These are phyloP conservation scores for Diaporthe sp. DNA, from an alignment of 2,329 filamentous ascomycete species.

Conservation along the genomic window DNA sequence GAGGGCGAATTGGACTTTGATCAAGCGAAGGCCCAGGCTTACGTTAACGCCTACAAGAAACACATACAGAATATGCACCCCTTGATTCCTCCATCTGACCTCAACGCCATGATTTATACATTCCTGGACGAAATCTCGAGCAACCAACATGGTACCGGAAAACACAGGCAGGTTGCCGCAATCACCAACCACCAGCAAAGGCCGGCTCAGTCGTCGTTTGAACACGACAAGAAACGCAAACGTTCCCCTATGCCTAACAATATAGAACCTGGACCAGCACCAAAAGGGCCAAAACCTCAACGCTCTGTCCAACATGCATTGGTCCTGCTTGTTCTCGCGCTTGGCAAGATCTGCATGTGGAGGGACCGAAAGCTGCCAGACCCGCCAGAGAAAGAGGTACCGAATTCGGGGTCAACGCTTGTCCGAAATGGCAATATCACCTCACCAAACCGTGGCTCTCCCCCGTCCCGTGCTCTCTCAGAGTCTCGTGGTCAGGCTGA, in stretches of 20 bases:
- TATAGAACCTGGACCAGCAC: constrained; percentile 41
- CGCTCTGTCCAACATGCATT: constrained; percentile 83
- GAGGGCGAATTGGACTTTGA: constrained; percentile 67
- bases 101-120: constrained; percentile 63
- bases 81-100: constrained; percentile 64
- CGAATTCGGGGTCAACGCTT: constrained; percentile 49
- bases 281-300: constrained; percentile 62
- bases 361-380: constrained; percentile 64
- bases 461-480: constrained; percentile 56
- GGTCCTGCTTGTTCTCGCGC: constrained; percentile 82
- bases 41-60: constrained; percentile 67
- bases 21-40: constrained; percentile 59
- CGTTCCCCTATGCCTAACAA: constrained; percentile 58
- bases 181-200: constrained; percentile 30
- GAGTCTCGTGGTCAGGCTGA: constrained; percentile 55
- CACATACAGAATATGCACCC: constrained; percentile 75
- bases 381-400: constrained; percentile 58
- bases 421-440: constrained; percentile 62
- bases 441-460: constrained; percentile 67
- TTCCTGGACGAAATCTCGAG: constrained; percentile 61
- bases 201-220: constrained; percentile 36
- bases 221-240: constrained; percentile 62
- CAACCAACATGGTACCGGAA: constrained; percentile 38
- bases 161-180: constrained; percentile 35
- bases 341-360: constrained; percentile 82